Percentiles rank a stretch among this genome's conserved stretches.
Conservation (phyloP, 257 asterid species). For the Ilex aquifolium region DNA sequence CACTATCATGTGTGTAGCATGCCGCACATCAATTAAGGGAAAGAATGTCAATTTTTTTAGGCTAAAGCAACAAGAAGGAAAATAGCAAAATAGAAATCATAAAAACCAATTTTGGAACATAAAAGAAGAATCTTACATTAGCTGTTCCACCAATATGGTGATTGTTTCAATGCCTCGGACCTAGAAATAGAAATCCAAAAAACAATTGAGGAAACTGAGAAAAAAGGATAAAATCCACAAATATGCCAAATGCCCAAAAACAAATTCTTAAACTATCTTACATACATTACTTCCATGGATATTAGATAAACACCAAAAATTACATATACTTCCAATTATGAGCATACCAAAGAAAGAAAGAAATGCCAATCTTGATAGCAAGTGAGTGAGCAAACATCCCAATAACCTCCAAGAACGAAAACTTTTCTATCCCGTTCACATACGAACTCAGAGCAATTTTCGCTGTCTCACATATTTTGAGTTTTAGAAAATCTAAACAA, state of each 20-base stretch:
- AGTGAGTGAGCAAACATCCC: conserved; percentile 83
- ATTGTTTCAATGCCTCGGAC: conserved; percentile 95
- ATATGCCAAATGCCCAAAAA: conserved; percentile 1
- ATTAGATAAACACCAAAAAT: background rate
- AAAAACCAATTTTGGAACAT: conserved; percentile 4
- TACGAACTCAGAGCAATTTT: too few relatives aligned
- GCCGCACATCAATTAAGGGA: conserved; percentile 35
- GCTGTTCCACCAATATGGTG: conserved; percentile 95
- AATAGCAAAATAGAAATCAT: background rate
- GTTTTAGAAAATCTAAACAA: too few relatives aligned
- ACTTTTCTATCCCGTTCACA: conserved; percentile 59
- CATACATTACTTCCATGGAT: conserved; percentile 92
- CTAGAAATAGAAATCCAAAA: conserved; percentile 32
- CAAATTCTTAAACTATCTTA: conserved; percentile 23
- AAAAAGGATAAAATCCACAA: background rate
- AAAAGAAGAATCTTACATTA: conserved; percentile 40
- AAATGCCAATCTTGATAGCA: conserved; percentile 78
- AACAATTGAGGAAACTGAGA: conserved; percentile 10
- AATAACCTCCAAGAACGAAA: conserved; percentile 73
- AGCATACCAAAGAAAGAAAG: conserved; percentile 75
- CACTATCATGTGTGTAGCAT: conserved; percentile 89
- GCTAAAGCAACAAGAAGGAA: background rate
- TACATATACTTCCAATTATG: background rate
- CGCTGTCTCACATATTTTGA: too few relatives aligned
- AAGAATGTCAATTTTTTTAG: conserved; percentile 9